phyloP scores from a whole-genome alignment of 208 protist genomes.

The Wallacemonas rigidus region DNA sequence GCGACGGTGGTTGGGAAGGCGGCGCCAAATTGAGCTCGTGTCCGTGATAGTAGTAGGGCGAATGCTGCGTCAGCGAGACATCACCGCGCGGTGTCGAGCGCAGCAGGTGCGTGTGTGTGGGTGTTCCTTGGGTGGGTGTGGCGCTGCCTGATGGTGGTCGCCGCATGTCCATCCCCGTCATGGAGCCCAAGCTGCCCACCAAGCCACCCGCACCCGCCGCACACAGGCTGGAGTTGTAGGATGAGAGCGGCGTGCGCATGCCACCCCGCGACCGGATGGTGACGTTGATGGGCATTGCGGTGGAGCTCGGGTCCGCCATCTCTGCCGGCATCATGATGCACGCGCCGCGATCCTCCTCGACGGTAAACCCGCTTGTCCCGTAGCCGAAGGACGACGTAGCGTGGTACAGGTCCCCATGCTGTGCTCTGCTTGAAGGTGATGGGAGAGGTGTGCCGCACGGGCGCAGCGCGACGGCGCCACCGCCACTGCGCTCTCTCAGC shows the following conservation, averaged over 20 bases:
- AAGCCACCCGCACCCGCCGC: neutral
- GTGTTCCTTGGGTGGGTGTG: conserved; percentile 4
- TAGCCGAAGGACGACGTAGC: neutral
- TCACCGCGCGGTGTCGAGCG: neutral
- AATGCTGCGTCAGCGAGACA: neutral
- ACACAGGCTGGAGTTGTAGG: conserved; percentile 14
- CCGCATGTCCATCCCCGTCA: neutral
- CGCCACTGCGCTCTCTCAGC: no score
- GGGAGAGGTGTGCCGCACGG: neutral
- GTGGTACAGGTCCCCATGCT: neutral
- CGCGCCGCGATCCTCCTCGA: conserved; percentile 11
- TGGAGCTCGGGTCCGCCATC: neutral
- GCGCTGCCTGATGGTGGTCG: neutral
- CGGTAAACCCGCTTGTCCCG: conserved; percentile 12
- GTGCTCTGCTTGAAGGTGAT: neutral
- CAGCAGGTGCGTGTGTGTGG: neutral
- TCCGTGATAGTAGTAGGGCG: conserved; percentile 1
- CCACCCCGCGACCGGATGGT: conserved; percentile 5
- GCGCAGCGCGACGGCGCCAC: neutral
- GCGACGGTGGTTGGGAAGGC: neutral
- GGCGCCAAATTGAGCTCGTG: neutral
- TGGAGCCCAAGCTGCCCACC: conserved; percentile 10
- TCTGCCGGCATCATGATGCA: conserved; percentile 14
- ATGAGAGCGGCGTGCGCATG: conserved; percentile 12
- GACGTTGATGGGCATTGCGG: conserved; percentile 16